These are phyloP conservation scores for Aspergillus coremiiformis DNA, from an alignment of 495 filamentous ascomycete genomes.

Conservation along the genomic window DNA sequence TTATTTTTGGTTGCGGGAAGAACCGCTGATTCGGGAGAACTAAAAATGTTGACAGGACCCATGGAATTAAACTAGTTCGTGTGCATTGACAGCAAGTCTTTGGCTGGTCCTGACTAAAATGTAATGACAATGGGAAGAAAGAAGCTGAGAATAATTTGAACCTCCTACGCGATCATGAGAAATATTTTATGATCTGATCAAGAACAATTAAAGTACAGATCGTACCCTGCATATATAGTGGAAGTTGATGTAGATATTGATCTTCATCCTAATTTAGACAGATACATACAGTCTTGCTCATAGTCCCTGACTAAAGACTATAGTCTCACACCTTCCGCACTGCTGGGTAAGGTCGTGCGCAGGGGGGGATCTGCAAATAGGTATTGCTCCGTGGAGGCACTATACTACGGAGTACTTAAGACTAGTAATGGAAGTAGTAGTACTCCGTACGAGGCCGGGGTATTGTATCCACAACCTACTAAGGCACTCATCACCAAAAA, in stretches of 20 bases:
- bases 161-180: too few species aligned
- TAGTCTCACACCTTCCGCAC: slow-evolving; percentile 9
- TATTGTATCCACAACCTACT: too few species aligned
- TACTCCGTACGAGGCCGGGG: too few species aligned
- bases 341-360: slow-evolving; percentile 5
- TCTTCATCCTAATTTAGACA: not conserved
- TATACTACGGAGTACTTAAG: not conserved
- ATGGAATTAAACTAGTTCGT: not conserved
- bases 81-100: not conserved
- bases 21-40: slow-evolving; percentile 6
- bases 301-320: slow-evolving; percentile 5
- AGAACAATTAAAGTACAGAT: not conserved
- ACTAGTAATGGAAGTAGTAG: too few species aligned
- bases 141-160: too few species aligned
- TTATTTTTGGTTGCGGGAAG: slow-evolving; percentile 3
- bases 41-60: slow-evolving; percentile 2
- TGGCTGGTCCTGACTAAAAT: not conserved
- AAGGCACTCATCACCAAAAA: too few species aligned
- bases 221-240: not conserved
- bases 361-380: slow-evolving; percentile 3
- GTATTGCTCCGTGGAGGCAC: not conserved
- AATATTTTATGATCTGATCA: too few species aligned
- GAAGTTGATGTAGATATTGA: not conserved
- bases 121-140: not conserved
- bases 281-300: not conserved